Percentiles rank a stretch among this genome's conserved stretches.
Evolutionary conservation across 106 monocot species (phyloP).

Genomic region (Hemerocallis citrina): DNA sequence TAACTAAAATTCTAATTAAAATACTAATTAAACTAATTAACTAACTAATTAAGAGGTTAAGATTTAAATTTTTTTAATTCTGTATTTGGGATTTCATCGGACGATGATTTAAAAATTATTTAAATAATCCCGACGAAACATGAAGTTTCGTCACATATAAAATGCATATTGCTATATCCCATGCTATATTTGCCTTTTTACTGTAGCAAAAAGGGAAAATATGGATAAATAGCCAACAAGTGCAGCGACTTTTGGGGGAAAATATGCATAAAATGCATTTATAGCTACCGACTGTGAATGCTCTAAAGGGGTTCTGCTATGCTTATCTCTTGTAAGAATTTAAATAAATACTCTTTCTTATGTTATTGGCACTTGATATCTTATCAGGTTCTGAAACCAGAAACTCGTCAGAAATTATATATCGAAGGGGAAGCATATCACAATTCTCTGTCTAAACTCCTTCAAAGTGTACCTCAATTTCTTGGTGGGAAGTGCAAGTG

Average conservation of each 20-base stretch:
- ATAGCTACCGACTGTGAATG: too few species aligned
- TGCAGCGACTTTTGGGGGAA: background rate
- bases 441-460: slow-evolving; percentile 39
- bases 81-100: too few species aligned
- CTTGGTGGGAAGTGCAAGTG: slow-evolving; percentile 59
- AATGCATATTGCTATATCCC: background rate
- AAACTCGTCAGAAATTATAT: slow-evolving; percentile 43
- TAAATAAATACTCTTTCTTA: background rate
- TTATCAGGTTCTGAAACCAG: slow-evolving; percentile 46
- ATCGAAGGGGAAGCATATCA: slow-evolving; percentile 44
- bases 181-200: background rate
- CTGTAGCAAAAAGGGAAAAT: background rate
- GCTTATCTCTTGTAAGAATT: background rate
- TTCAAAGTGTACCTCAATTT: slow-evolving; percentile 38
- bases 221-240: background rate
- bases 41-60: too few species aligned
- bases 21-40: too few species aligned
- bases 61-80: too few species aligned
- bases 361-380: background rate
- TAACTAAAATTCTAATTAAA: too few species aligned
- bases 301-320: background rate
- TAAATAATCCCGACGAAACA: too few species aligned
- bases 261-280: too few species aligned
- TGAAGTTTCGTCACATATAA: background rate
- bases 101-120: too few species aligned